phyloP scores from a whole-genome alignment of 495 filamentous ascomycete genomes.

The Daldinia bambusicola region DNA sequence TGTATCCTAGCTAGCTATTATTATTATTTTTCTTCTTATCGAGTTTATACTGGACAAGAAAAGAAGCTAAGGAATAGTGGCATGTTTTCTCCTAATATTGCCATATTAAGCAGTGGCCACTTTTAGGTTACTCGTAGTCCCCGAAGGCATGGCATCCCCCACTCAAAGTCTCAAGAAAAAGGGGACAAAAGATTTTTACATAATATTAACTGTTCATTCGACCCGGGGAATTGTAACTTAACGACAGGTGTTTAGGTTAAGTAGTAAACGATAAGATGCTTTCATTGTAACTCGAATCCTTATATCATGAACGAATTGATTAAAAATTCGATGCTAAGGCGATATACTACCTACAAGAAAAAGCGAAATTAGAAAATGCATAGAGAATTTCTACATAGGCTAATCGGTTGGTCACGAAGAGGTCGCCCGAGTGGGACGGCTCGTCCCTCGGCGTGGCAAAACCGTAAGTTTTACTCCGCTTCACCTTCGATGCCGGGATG shows the following conservation, averaged over 20 bases:
- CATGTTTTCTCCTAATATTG: background rate
- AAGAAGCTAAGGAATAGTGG: background rate
- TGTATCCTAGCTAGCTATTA: background rate
- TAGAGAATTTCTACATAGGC: background rate
- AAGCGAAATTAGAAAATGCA: background rate
- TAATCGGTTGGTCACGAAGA: background rate
- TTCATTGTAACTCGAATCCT: background rate
- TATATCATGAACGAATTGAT: no score
- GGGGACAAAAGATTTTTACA: no score
- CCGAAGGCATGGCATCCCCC: background rate
- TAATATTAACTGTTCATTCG: no score
- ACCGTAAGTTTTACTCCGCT: constrained; percentile 8
- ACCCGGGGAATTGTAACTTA: no score
- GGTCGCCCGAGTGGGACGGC: constrained; percentile 2
- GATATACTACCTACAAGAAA: no score
- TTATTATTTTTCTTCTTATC: background rate
- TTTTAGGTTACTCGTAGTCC: background rate
- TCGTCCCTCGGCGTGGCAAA: constrained; percentile 10
- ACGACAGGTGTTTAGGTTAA: no score
- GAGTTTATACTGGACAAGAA: background rate
- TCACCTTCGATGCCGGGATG: background rate
- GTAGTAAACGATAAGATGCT: no score
- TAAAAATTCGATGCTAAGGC: no score
- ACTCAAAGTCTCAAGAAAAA: background rate
- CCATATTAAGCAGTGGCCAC: constrained; percentile 1